Evolutionary conservation across 2,329 filamentous ascomycete species (phyloP).

Genomic region (Ceratocystiopsis brevicomis): DNA sequence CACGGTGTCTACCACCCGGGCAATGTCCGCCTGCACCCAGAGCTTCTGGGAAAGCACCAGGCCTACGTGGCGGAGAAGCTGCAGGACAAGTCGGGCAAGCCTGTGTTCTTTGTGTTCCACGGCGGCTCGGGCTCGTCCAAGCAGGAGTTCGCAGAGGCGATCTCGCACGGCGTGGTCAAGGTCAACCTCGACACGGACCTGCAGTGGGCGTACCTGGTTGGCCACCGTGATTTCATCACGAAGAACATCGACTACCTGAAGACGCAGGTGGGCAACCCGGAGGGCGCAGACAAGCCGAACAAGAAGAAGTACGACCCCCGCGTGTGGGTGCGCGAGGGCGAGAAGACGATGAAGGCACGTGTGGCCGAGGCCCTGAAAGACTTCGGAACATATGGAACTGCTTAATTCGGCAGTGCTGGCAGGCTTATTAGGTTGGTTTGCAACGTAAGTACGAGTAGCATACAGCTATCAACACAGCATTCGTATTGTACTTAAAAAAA

Average conservation of each 20-base stretch:
- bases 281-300: constrained; percentile 89
- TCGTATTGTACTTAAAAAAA: no score
- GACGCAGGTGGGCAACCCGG: constrained; percentile 81
- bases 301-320: constrained; percentile 88
- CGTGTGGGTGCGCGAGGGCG: constrained; percentile 64
- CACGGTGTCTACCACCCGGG: constrained; percentile 71
- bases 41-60: constrained; percentile 95
- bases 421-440: no score
- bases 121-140: constrained; percentile 85
- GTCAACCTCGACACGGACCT: constrained; percentile 98
- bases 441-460: no score
- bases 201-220: constrained; percentile 82
- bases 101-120: constrained; percentile 98
- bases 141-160: constrained; percentile 77
- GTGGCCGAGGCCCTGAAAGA: constrained; percentile 67
- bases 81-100: constrained; percentile 56
- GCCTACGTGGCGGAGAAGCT: constrained; percentile 70
- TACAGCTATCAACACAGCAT: no score
- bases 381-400: constrained; percentile 41
- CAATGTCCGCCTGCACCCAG: constrained; percentile 91
- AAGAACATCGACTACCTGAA: constrained; percentile 90
- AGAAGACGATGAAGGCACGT: constrained; percentile 86
- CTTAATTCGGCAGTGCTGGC: no score
- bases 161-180: constrained; percentile 90
- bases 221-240: constrained; percentile 86